A percentile compares a stretch with the other conserved stretches of the same genome.
Conservation (phyloP, 768 basidiomycete genomes). For the Tubosaeta brunneosetosa region DNA sequence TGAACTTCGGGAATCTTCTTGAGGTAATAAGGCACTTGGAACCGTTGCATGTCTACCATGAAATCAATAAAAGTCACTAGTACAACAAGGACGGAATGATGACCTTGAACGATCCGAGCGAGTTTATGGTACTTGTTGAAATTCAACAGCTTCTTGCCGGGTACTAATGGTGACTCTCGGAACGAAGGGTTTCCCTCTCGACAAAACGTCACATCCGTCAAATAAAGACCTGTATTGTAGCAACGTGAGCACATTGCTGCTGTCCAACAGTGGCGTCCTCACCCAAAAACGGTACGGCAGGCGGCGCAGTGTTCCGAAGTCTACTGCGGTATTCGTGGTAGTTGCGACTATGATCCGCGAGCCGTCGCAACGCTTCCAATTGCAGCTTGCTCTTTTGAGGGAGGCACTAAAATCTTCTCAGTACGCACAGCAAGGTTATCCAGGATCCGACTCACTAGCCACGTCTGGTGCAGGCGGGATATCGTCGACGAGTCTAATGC, state of each 20-base stretch:
- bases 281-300: constrained; percentile 95
- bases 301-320: constrained; percentile 83
- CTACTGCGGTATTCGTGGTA: constrained; percentile 87
- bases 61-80: not conserved
- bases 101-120: constrained; percentile 78
- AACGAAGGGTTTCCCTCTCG: constrained; percentile 89
- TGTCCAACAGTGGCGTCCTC: constrained; percentile 17
- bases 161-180: constrained; percentile 70
- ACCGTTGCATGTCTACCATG: constrained; percentile 78
- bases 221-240: constrained; percentile 58
- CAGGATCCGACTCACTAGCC: constrained; percentile 61
- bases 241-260: constrained; percentile 6
- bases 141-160: constrained; percentile 81
- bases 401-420: constrained; percentile 53
- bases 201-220: constrained; percentile 93
- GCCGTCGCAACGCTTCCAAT: constrained; percentile 72
- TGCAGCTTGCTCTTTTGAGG: constrained; percentile 79
- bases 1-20: constrained; percentile 90
- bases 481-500: constrained; percentile 96
- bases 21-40: constrained; percentile 82
- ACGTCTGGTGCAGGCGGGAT: constrained; percentile 86
- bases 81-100: constrained; percentile 5
- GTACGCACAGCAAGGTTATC: not conserved
- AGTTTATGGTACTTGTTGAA: constrained; percentile 96
- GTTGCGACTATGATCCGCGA: constrained; percentile 89